These are phyloP conservation scores for Prillingera fragicola DNA, from an alignment of 1,284 basidiomycete genomes.

Conservation along the genomic window DNA sequence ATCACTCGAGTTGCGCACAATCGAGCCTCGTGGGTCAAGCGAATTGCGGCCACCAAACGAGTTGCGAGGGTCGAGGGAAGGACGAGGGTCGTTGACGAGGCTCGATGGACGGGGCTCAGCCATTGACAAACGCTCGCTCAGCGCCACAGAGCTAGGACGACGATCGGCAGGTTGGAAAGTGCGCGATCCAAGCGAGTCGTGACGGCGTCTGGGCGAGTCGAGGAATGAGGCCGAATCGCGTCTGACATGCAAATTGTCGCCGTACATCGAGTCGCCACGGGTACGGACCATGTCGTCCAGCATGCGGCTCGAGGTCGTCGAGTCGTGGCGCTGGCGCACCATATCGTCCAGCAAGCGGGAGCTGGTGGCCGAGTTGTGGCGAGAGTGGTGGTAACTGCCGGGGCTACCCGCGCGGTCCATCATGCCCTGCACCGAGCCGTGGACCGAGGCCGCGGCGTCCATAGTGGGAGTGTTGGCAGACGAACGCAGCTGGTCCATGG, in stretches of 20 bases:
- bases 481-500: conserved; percentile 33
- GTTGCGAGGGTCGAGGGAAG: neutral
- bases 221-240: neutral
- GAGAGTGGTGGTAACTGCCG: conserved; percentile 7
- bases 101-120: neutral
- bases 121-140: neutral
- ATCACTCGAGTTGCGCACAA: neutral
- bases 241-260: neutral
- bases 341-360: conserved; percentile 5
- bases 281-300: conserved; percentile 1
- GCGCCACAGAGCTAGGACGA: neutral
- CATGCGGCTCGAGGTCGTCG: conserved; percentile 1
- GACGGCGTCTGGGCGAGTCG: conserved; percentile 1
- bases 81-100: conserved; percentile 1
- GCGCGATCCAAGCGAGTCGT: conserved; percentile 4
- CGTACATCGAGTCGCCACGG: neutral
- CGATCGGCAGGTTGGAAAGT: neutral
- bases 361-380: conserved; percentile 6
- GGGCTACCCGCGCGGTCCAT: too few relatives aligned
- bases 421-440: too few relatives aligned
- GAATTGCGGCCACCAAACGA: neutral
- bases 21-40: neutral
- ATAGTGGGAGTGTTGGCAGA: conserved; percentile 20
- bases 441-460: too few relatives aligned
- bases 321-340: neutral